Evolutionary conservation across 2,329 filamentous ascomycete genomes (phyloP), one percentile per base, ranked within the genome.

Genomic region (Aspergillus ochraceoroseus): DNA sequence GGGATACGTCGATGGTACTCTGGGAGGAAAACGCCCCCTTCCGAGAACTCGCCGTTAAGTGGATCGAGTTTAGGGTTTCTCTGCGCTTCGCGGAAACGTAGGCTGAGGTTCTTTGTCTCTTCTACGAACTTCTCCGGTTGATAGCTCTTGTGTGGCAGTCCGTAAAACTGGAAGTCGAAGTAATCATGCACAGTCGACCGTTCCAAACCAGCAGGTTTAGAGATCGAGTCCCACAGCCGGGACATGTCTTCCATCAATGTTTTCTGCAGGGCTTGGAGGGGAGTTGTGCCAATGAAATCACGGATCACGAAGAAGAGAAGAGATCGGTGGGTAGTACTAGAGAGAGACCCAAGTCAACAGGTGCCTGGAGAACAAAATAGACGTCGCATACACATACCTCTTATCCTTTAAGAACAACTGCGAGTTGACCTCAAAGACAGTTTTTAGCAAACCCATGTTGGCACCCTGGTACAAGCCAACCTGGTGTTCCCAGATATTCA

Each of bases 401-500:
- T 83, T 88, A 64, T 95, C 89, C 71, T 95, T 95, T 55, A 96
- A 74, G 68, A 98, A 98, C 18, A 98, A 74, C 67, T 96, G 90
- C 62, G 98, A 66, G 63, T 98, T 98, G 65, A 98, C 92, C 70
- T 98, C 92, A 56, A 98, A 98, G 3, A 98, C 92, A 0, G 94
- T 98, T 76, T 98, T 98, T 58, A 98, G 73, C 57, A 98, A 70
- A 6, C 92, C 92, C 92, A 98, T 98, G 66, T 98, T 98, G 56
- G 92, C 92, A 42, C 92, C 92, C 70, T 98, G 90, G 63, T 98
- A 98, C 64, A 98, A 67, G 32, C 92, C 92, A 47, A 98, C 92
- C 68, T 98, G 92, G 66, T 95, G 90, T 68, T 98, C 92, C 92
- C 92, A 98, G 53, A 98, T 94, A 63, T 98, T 98, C 66, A 98